Conservation (phyloP, 2,329 filamentous ascomycete genomes). For the Alternaria brassicae region DNA sequence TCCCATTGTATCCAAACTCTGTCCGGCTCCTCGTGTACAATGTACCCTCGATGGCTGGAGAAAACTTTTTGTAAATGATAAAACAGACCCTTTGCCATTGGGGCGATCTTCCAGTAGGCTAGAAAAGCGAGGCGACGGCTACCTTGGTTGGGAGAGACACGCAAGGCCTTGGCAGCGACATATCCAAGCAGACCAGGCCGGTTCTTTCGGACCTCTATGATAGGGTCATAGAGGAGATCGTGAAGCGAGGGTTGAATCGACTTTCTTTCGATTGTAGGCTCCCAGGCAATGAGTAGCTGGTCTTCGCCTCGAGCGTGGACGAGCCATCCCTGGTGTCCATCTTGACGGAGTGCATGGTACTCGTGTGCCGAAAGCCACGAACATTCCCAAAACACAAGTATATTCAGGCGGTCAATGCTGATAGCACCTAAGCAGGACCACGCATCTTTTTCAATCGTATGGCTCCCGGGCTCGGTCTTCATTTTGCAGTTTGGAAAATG, state of each 20-base stretch:
- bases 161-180: slow-evolving; percentile 11
- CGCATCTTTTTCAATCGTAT: neutral
- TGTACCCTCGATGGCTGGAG: slow-evolving; percentile 11
- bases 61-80: slow-evolving; percentile 11
- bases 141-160: neutral
- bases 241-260: neutral
- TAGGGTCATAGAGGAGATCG: neutral
- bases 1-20: slow-evolving; percentile 22
- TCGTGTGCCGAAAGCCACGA: neutral
- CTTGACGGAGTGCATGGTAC: slow-evolving; percentile 6
- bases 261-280: slow-evolving; percentile 14
- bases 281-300: slow-evolving; percentile 15
- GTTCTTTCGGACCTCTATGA: slow-evolving; percentile 8
- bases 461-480: slow-evolving; percentile 2
- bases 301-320: slow-evolving; percentile 11
- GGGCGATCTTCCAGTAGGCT: slow-evolving; percentile 17
- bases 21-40: slow-evolving; percentile 11
- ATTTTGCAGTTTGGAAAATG: slow-evolving; percentile 1
- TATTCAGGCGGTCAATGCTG: neutral
- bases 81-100: slow-evolving; percentile 15
- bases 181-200: slow-evolving; percentile 15
- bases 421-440: slow-evolving; percentile 15
- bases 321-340: slow-evolving; percentile 9
- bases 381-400: slow-evolving; percentile 12
- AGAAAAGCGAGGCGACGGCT: slow-evolving; percentile 16